These are phyloP conservation scores for Alternaria viburni DNA, from an alignment of 2,329 filamentous ascomycete species.

Conservation along the genomic window DNA sequence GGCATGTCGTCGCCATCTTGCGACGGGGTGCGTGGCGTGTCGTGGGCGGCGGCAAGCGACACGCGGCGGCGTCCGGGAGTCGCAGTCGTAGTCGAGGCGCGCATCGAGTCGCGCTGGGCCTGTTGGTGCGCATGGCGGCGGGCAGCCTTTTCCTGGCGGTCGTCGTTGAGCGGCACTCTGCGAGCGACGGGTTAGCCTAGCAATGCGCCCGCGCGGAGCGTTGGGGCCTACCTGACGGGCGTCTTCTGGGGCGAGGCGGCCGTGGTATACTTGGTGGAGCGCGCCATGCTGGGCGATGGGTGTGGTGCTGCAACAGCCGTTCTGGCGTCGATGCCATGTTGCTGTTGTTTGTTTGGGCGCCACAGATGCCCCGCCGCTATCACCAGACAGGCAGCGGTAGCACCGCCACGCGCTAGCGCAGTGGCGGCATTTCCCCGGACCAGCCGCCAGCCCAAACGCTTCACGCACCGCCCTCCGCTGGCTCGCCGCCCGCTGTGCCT, in stretches of 20 bases:
- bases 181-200: not conserved
- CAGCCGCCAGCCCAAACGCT: conserved; percentile 20
- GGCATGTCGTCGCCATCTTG: conserved; percentile 60
- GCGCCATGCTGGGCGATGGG: conserved; percentile 56
- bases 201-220: not conserved
- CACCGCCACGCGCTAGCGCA: not conserved
- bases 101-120: conserved; percentile 89
- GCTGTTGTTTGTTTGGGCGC: conserved; percentile 25
- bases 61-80: conserved; percentile 72
- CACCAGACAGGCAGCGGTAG: not conserved
- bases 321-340: conserved; percentile 1
- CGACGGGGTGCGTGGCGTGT: conserved; percentile 59
- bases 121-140: conserved; percentile 88
- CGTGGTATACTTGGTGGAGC: conserved; percentile 56
- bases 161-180: conserved; percentile 95
- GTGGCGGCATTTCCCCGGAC: not conserved
- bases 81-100: conserved; percentile 70
- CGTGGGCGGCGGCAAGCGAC: conserved; percentile 58
- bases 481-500: conserved; percentile 15
- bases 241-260: conserved; percentile 58
- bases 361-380: not conserved
- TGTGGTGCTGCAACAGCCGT: conserved; percentile 19
- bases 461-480: conserved; percentile 23
- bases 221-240: conserved; percentile 34
- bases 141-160: conserved; percentile 87